Conservation (phyloP, 345 rosid genomes). For the Eucalyptus melliodora region DNA sequence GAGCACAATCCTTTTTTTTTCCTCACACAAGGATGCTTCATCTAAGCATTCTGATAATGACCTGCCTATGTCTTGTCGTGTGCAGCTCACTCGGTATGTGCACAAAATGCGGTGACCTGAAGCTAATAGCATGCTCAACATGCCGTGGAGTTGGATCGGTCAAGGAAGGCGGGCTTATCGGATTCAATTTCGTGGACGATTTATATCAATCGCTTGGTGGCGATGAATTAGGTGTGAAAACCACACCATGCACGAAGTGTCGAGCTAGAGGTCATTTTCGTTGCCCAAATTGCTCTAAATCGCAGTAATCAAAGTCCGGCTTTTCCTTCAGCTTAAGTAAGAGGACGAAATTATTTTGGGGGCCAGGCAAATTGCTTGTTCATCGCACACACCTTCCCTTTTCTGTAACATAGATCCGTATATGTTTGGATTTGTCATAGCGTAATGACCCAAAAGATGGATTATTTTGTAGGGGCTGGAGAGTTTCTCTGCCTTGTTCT, state of each 20-base stretch:
- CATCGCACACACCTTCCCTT: not conserved
- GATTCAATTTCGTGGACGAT: conserved; percentile 30
- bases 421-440: not conserved
- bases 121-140: conserved; percentile 59
- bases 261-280: conserved; percentile 62
- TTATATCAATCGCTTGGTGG: conserved; percentile 22
- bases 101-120: conserved; percentile 68
- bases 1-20: not conserved
- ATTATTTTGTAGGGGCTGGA: not conserved
- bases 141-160: conserved; percentile 71
- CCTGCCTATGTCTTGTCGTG: not conserved
- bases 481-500: not conserved
- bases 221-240: conserved; percentile 6
- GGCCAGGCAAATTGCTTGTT: not conserved
- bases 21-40: not conserved
- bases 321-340: not conserved
- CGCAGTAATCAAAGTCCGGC: not conserved
- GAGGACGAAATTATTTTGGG: not conserved
- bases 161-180: conserved; percentile 37
- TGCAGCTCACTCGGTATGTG: conserved; percentile 86
- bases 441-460: not conserved
- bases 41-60: not conserved
- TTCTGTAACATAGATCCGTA: not conserved
- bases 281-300: conserved; percentile 58
- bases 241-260: conserved; percentile 37